phyloP scores from a whole-genome alignment of 2,329 filamentous ascomycete genomes.

The Fusarium brachygibbosum region DNA sequence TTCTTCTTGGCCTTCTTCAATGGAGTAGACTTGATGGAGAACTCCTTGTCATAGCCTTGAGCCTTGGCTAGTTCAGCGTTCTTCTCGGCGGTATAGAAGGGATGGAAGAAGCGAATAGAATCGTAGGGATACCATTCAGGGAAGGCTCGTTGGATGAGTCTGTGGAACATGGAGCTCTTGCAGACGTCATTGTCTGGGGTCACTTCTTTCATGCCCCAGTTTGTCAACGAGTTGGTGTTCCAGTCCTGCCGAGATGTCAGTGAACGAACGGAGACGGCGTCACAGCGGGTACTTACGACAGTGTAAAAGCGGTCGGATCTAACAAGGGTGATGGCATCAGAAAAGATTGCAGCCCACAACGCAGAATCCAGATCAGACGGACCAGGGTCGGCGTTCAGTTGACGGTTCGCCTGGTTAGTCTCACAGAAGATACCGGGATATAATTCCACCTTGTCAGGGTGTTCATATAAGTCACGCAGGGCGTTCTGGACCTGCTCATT shows the following conservation, averaged over 20 bases:
- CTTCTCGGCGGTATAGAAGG: conserved; percentile 40
- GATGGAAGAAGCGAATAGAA: conserved; percentile 43
- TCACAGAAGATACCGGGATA: conserved; percentile 77
- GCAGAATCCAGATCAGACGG: conserved; percentile 70
- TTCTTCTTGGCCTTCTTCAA: conserved; percentile 6
- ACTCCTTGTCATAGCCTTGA: conserved; percentile 26
- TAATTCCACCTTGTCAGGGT: conserved; percentile 72
- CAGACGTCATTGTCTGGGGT: conserved; percentile 35
- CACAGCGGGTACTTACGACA: conserved; percentile 12
- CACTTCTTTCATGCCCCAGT: conserved; percentile 45
- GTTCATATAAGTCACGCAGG: conserved; percentile 63
- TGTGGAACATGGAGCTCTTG: conserved; percentile 45
- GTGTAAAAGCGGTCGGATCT: conserved; percentile 77
- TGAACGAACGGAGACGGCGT: not conserved
- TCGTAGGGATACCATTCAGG: conserved; percentile 40
- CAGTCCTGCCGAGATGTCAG: conserved; percentile 49
- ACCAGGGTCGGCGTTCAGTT: conserved; percentile 74
- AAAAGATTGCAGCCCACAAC: conserved; percentile 76
- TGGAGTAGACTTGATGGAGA: not conserved
- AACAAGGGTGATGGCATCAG: conserved; percentile 78
- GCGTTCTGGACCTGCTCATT: conserved; percentile 19
- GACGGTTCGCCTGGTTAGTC: conserved; percentile 61
- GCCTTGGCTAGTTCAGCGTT: conserved; percentile 30
- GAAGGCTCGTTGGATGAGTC: conserved; percentile 43
- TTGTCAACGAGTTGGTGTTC: conserved; percentile 56